Base-by-base conservation (phyloP, 306 rosid genomes). In the Vicia villosa region DNA sequence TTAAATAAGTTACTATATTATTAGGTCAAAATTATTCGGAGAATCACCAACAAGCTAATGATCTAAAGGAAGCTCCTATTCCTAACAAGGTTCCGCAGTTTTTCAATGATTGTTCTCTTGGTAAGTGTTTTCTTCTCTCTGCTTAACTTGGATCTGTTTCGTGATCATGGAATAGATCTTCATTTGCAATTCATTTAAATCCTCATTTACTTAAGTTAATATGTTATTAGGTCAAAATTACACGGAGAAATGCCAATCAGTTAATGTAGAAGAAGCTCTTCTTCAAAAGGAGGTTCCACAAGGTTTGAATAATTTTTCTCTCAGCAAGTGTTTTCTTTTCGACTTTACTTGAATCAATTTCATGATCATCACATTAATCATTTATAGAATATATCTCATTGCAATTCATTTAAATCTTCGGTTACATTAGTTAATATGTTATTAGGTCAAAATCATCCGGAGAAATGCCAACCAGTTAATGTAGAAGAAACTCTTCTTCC, bases 11-110 rank as follows among this genome's bases (percentile, higher is more conserved):
- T 55, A 12, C 3, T 73, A 19, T 3, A 41, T 69, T 74, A 38
- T 74, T 74, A 78, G 78, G 70, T 43, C 56, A n/a, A 58, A 38
- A 8, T 20, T 70, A 79, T 2, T 26, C 41, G 10, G 83, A 61
- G 49, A 80, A 71, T 5, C 41, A 4, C 28, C 62, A 72, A 59
- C 79, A 83, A 9, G 47, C 28, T 63, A 64, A 68, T 14, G 75
- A n/a, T n/a, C n/a, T 42, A 10, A 70, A 79, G 43, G 75, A 74
- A 63, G 45, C 55, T 62, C 76, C 60, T 40, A 6, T 17, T 55
- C 55, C 34, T 26, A 38, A 19, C 12, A 71, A 68, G 17, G 64
- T 66, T 63, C 70, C 72, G 2, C 74, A 63, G 36, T 36, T 69
- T 51, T 74, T 66, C 0, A 69, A 71, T 21, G 47, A 62, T 55